Evolutionary conservation across 345 rosid species (phyloP), one percentile per base, ranked within the genome.

Genomic region (Mangifera indica): DNA sequence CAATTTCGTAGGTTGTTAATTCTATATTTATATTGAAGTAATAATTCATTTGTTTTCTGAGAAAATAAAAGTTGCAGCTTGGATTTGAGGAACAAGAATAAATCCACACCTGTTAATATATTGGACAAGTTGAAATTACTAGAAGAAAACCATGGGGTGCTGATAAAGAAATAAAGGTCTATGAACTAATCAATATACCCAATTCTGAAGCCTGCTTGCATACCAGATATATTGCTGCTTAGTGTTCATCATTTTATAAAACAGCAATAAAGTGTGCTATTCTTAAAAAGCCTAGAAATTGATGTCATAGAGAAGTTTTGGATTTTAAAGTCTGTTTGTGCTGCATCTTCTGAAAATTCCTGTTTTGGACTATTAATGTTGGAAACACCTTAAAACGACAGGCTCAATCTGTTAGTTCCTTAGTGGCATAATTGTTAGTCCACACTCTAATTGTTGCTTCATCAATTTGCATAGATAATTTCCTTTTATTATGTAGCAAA

Each of bases 101-200:
- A 26, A 42, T 6, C 12, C 55, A 18, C 7, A 6, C 44, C 63
- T 6, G 17, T 24, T 69, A 9, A 22, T 10, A 69, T 37, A 44
- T 24, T 18, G 32, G 57, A 29, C 29, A 48, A 52, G 15, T 15
- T 14, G 25, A 21, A 32, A 67, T 32, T 37, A 26, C 18, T 22
- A n/a, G 22, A 21, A 52, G n/a, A 12, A n/a, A 45, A 22, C 34
- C 20, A 24, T 56, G 54, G 29, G 34, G 3, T 20, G 29, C 24
- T 46, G 22, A 49, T 24, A 7, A 32, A 48, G 53, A 20, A 29
- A 21, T 10, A 62, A 54, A 37, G 18, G 11, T 46, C 10, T 17
- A 34, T 52, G 46, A 62, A 53, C 71, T 67, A 52, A 40, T 63
- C 9, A 67, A 32, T 29, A 18, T 66, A 42, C 14, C 9, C 42